Conservation (phyloP, 1,284 basidiomycete species). For the Boletus sp. region DNA sequence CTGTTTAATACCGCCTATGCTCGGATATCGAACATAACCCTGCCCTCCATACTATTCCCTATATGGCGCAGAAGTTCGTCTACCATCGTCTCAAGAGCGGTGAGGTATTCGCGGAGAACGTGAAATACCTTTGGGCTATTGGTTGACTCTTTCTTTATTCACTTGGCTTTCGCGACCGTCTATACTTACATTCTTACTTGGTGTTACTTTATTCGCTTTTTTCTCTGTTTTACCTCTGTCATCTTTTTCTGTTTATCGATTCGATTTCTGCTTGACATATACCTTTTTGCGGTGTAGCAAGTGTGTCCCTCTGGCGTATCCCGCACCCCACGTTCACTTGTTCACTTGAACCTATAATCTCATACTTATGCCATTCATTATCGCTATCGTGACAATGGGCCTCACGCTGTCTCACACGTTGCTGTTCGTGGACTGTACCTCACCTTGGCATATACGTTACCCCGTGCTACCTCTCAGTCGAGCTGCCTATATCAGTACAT, state of each 20-base stretch:
- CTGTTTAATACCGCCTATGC: constrained; percentile 7
- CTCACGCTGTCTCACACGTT: constrained; percentile 18
- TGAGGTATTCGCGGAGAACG: constrained; percentile 18
- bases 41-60: background rate
- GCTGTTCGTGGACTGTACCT: constrained; percentile 21
- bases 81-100: background rate
- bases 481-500: constrained; percentile 9
- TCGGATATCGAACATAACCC: constrained; percentile 7
- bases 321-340: constrained; percentile 26
- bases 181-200: constrained; percentile 33
- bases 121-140: constrained; percentile 53
- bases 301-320: constrained; percentile 24
- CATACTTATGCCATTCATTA: constrained; percentile 32
- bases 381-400: constrained; percentile 24
- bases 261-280: constrained; percentile 23
- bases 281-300: constrained; percentile 22
- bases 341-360: constrained; percentile 20
- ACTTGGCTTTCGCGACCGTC: constrained; percentile 36
- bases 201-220: constrained; percentile 34
- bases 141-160: constrained; percentile 53
- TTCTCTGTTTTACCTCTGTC: constrained; percentile 9
- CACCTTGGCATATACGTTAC: constrained; percentile 25
- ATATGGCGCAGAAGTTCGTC: constrained; percentile 8
- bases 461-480: constrained; percentile 17
- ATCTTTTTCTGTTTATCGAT: constrained; percentile 10